Percentiles rank a stretch among this genome's conserved stretches.
Conservation (phyloP, 2,329 filamentous ascomycete species). For the Colletotrichum costaricense region DNA sequence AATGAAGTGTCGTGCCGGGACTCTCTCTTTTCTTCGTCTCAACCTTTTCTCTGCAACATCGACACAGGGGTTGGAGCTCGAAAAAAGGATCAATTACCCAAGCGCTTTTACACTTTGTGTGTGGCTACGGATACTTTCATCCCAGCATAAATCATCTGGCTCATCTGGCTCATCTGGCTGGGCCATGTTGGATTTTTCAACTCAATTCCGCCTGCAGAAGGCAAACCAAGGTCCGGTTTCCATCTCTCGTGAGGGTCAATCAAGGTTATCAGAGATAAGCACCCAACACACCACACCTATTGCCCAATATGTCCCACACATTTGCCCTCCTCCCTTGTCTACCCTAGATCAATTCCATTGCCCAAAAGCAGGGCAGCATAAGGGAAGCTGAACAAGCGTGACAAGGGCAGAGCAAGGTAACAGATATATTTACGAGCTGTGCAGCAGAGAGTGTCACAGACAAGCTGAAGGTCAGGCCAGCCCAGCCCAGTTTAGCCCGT, state of each 20-base stretch:
- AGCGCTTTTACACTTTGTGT: neutral
- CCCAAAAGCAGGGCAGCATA: neutral
- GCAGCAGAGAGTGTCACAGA: constrained; percentile 27
- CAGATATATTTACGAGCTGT: neutral
- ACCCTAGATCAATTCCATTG: neutral
- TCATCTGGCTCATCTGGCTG: neutral
- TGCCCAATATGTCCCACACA: constrained; percentile 4
- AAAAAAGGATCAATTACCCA: neutral
- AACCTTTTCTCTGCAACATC: constrained; percentile 20
- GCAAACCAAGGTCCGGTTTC: neutral
- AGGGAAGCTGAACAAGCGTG: neutral
- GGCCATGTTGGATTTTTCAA: constrained; percentile 4
- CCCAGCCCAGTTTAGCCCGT: constrained; percentile 24
- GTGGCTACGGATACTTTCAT: neutral
- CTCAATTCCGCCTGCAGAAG: neutral
- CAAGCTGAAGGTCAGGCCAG: constrained; percentile 3
- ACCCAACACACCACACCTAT: neutral
- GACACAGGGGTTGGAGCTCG: constrained; percentile 15
- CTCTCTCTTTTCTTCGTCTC: constrained; percentile 15
- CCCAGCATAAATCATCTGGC: neutral
- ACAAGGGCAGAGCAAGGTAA: constrained; percentile 3
- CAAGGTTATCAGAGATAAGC: constrained; percentile 9
- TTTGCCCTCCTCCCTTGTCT: neutral
- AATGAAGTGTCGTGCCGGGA: neutral
- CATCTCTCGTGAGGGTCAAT: neutral